Evolutionary conservation across 140 eudicot species (phyloP).

Genomic region (Senecio squalidus): DNA sequence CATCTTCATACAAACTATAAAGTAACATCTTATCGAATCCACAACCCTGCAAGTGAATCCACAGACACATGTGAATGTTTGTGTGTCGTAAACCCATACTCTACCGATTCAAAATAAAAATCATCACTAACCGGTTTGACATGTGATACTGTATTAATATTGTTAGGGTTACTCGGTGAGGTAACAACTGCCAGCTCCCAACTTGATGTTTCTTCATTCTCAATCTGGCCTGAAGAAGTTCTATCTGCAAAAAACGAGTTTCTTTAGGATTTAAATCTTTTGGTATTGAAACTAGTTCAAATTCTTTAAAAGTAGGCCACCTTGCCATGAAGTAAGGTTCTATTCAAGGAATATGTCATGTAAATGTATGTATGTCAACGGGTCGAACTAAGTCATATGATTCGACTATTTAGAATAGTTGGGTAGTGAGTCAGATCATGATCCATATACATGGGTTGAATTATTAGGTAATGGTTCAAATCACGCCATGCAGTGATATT

Average conservation of each 20-base stretch:
- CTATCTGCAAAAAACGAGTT: conserved; percentile 29
- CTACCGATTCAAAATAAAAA: background rate
- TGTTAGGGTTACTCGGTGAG: conserved; percentile 46
- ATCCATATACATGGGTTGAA: no score
- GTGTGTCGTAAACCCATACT: background rate
- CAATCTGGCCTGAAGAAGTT: conserved; percentile 18
- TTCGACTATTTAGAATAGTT: no score
- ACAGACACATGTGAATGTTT: background rate
- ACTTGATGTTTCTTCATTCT: conserved; percentile 45
- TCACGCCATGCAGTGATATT: no score
- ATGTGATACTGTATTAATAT: conserved; percentile 19
- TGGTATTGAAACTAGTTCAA: background rate
- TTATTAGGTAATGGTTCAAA: no score
- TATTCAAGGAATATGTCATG: no score
- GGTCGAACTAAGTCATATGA: no score
- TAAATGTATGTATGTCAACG: no score
- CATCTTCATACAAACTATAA: conserved; percentile 72
- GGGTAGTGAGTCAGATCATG: no score
- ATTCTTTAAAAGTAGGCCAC: background rate
- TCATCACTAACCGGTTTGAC: conserved; percentile 37
- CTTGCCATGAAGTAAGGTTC: no score
- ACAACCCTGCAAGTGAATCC: conserved; percentile 44
- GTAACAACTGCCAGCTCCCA: conserved; percentile 83
- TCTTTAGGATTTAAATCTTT: no score
- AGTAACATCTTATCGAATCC: conserved; percentile 66